These are phyloP conservation scores for Ceratocystiopsis sp. DNA, from an alignment of 2,329 filamentous ascomycete genomes.

Conservation along the genomic window DNA sequence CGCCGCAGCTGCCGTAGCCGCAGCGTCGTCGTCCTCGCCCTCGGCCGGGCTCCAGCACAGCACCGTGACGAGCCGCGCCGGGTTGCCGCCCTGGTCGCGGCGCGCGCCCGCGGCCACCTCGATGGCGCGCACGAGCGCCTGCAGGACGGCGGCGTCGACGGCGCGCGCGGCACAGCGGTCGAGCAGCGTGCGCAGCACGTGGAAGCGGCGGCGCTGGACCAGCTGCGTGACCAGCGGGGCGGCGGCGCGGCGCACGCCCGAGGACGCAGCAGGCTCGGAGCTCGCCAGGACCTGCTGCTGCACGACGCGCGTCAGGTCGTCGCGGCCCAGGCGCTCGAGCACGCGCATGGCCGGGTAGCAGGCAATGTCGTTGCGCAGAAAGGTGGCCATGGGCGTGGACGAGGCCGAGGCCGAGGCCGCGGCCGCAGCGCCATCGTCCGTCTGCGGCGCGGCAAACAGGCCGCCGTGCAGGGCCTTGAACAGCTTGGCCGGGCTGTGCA, in stretches of 20 bases:
- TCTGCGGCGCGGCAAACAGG: slow-evolving; percentile 56
- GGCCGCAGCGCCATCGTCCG: not conserved
- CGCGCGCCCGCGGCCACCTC: slow-evolving; percentile 16
- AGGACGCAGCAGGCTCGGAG: slow-evolving; percentile 47
- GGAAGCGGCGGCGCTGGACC: slow-evolving; percentile 57
- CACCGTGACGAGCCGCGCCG: slow-evolving; percentile 28
- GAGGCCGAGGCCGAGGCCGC: not conserved
- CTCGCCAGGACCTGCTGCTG: slow-evolving; percentile 41
- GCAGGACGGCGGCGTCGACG: slow-evolving; percentile 24
- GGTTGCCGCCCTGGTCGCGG: slow-evolving; percentile 15
- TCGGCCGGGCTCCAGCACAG: slow-evolving; percentile 23
- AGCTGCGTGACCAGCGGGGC: slow-evolving; percentile 49
- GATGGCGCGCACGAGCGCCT: slow-evolving; percentile 33
- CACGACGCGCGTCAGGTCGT: slow-evolving; percentile 62
- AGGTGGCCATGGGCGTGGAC: slow-evolving; percentile 39
- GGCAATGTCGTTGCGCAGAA: slow-evolving; percentile 80
- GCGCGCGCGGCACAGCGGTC: slow-evolving; percentile 60
- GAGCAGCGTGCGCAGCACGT: slow-evolving; percentile 65
- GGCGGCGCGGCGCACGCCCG: slow-evolving; percentile 43
- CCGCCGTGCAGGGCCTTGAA: slow-evolving; percentile 79
- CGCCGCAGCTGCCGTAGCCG: no score
- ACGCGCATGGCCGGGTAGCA: slow-evolving; percentile 74
- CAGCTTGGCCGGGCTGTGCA: slow-evolving; percentile 64
- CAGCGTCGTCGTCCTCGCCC: slow-evolving; percentile 7
- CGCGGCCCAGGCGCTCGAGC: slow-evolving; percentile 68